Percentiles rank a stretch among this genome's conserved stretches.
Conservation (phyloP, 345 rosid genomes). For the Litchi chinensis region DNA sequence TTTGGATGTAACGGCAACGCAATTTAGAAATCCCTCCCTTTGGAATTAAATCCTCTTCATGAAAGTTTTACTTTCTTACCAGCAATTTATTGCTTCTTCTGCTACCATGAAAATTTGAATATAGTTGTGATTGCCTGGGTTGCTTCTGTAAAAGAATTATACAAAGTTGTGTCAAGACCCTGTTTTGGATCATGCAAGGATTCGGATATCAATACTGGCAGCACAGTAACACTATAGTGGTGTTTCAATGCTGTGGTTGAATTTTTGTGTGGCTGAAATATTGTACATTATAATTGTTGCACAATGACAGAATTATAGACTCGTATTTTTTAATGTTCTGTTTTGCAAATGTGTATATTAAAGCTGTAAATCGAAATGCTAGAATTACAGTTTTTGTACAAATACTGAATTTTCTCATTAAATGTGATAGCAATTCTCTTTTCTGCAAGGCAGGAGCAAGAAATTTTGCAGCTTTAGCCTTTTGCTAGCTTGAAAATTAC, state of each 20-base stretch:
- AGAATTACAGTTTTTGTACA: background rate
- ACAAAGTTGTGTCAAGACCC: background rate
- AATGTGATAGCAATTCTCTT: background rate
- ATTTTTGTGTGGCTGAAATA: background rate
- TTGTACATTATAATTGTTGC: background rate
- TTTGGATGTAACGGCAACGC: constrained; percentile 65
- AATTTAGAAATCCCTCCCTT: constrained; percentile 69
- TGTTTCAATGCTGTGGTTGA: no score
- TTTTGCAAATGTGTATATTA: no score
- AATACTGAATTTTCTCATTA: background rate
- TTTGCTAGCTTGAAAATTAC: background rate
- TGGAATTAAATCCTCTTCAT: constrained; percentile 51
- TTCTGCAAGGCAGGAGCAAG: no score
- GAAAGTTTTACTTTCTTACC: background rate
- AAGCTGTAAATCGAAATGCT: background rate
- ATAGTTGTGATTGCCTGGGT: background rate
- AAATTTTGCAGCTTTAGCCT: constrained; percentile 1
- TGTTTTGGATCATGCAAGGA: background rate
- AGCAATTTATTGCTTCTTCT: background rate
- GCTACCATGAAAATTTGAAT: background rate
- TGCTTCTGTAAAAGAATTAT: background rate
- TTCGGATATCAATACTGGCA: background rate
- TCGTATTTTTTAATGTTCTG: no score
- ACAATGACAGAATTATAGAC: no score
- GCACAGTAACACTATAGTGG: background rate